Base-by-base conservation (phyloP, 2,329 filamentous ascomycete species). In the Fusarium tupiense region DNA sequence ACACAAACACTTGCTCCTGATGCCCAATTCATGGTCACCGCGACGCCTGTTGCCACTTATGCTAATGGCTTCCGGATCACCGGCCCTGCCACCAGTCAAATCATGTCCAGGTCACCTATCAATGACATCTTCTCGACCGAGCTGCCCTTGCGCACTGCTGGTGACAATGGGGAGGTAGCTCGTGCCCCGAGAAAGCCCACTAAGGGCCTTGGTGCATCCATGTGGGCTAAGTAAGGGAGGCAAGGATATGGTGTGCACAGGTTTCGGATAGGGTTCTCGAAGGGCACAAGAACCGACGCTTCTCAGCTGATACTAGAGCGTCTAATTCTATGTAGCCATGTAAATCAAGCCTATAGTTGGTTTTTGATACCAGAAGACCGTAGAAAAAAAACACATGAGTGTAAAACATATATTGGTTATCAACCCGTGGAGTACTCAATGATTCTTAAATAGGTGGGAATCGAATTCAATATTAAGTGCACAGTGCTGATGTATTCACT, bases 171-270 rank as follows among this genome's bases (percentile, higher is more conserved):
- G 16, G 37, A n/a, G 52, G 52, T 29, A 41, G 52, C 17, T 56
- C 52, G 37, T 43, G 52, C 52, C 37, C 31, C 33, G 22, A 44
- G 57, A n/a, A 78, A 70, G 40, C 71, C 66, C 11, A 68, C 62
- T 12, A 58, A 69, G 22, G 76, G 76, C 4, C 54, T 77, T 9
- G 50, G 52, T 16, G 68, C 72, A 24, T 77, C 76, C 19, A 76
- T 77, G 64, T 77, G 76, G 76, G 76, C 76, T 31, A 64, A 60
- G 37, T 67, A 53, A 52, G 49, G 37, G 29, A 24, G 38, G 44
- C 17, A 61, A 38, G 33, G 35, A 59, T 11, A 44, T 31, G 56
- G 47, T 31, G 44, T 46, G 29, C 26, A 29, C 37, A 37, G 24
- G 24, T 38, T 56, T 46, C 64, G 13, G 33, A 49, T 46, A 57